These are phyloP conservation scores for Xylariales sp. DNA, from an alignment of 2,329 filamentous ascomycete species.

Conservation along the genomic window DNA sequence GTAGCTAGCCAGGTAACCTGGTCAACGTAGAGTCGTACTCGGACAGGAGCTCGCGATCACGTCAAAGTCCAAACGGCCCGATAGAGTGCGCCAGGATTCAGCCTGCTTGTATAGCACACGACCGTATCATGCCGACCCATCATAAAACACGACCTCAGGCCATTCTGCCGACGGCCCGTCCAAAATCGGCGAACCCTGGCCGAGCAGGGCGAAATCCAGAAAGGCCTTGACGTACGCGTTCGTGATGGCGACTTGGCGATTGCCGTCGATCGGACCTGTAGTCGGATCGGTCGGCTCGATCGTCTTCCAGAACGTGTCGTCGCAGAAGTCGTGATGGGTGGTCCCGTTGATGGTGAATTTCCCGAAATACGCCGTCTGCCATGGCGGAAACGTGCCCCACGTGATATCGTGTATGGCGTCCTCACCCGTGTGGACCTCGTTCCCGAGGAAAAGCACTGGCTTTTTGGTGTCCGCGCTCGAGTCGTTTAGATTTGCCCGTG, in stretches of 20 bases:
- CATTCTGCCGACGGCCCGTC: slow-evolving; percentile 29
- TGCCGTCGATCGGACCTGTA: slow-evolving; percentile 28
- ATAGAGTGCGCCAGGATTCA: too few relatives aligned
- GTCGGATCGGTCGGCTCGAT: slow-evolving; percentile 32
- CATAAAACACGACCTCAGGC: slow-evolving; percentile 19
- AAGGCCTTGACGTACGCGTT: slow-evolving; percentile 28
- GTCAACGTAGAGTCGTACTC: too few relatives aligned
- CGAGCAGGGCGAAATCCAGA: slow-evolving; percentile 35
- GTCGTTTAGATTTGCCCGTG: background rate
- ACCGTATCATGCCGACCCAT: background rate
- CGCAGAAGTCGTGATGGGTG: slow-evolving; percentile 39
- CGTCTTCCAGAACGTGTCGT: slow-evolving; percentile 40
- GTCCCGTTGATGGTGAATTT: slow-evolving; percentile 30
- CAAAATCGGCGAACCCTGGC: slow-evolving; percentile 27
- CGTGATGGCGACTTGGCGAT: slow-evolving; percentile 22
- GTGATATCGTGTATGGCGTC: slow-evolving; percentile 20
- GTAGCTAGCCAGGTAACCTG: too few relatives aligned
- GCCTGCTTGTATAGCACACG: too few relatives aligned
- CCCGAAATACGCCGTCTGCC: slow-evolving; percentile 34
- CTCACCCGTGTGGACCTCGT: slow-evolving; percentile 9
- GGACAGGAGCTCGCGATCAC: too few relatives aligned
- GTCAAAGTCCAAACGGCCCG: too few relatives aligned
- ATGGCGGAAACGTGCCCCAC: slow-evolving; percentile 39
- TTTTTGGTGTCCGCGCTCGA: slow-evolving; percentile 26
- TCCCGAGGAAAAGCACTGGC: slow-evolving; percentile 23